Evolutionary conservation across 257 asterid genomes (phyloP).

Genomic region (Solanum infundibuliforme): DNA sequence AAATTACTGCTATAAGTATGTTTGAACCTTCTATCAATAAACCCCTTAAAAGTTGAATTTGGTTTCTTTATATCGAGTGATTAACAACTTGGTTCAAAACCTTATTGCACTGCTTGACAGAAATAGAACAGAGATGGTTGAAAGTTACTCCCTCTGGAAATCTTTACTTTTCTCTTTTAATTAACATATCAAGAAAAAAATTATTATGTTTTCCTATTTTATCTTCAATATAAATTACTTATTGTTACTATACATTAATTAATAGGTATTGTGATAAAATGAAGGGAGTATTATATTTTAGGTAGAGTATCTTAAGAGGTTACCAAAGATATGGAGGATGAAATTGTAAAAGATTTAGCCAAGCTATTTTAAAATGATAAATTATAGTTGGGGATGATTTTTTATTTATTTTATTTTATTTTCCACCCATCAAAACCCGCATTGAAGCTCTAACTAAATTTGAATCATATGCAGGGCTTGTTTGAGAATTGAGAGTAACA

Average conservation of each 20-base stretch:
- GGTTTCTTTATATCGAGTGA: background rate
- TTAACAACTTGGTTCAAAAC: background rate
- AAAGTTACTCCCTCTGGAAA: background rate
- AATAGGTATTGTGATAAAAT: background rate
- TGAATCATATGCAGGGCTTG: accelerated
- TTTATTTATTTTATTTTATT: no score
- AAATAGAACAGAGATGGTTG: background rate
- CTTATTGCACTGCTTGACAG: background rate
- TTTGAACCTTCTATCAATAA: background rate
- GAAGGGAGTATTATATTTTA: background rate
- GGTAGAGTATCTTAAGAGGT: no score
- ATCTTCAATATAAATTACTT: no score
- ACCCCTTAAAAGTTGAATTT: background rate
- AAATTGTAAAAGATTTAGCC: background rate
- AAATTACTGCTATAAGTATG: background rate
- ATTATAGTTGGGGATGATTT: background rate
- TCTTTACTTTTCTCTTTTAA: no score
- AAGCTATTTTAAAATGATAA: no score
- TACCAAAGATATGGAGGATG: background rate
- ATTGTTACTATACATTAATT: no score
- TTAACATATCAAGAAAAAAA: no score
- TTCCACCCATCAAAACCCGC: background rate
- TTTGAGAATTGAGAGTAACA: background rate
- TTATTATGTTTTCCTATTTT: no score
- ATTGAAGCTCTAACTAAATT: no score